Base-by-base conservation (phyloP, 352 stramenopile species). In the Globisporangium solare region DNA sequence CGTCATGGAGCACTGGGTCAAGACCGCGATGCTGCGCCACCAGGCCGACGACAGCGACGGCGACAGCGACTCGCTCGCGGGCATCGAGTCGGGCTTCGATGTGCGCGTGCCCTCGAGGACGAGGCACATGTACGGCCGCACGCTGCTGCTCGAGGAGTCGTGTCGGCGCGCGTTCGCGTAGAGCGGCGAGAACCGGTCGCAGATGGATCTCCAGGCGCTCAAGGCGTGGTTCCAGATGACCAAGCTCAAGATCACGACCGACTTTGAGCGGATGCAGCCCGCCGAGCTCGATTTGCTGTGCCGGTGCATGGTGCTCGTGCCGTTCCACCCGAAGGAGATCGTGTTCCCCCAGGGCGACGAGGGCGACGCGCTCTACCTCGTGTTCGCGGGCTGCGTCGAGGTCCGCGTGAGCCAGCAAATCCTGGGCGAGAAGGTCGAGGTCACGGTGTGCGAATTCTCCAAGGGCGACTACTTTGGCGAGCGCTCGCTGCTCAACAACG, bases 401-500 rank as follows among this genome's bases (percentile, higher is more conserved):
- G 76, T 87, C 22, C 70, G 73, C 24, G 78, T 89, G 17, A 79
- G 64, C 35, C 81, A 89, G 51, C 72, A 71, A 1, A 67, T 89
- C 3, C 62, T 83, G 7, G 76, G 76, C 27, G 81, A 88, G 57
- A 70, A 76, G 2, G 68, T 91, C 12, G 78, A 88, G 48, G 78
- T 89, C 11, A 88, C 76, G 0, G 78, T 89, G 1, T 86, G 78
- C 47, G 78, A 88, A 27, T 61, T 89, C 10, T 60, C 56, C 12
- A 84, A 87, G 45, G 78, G 79, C 12, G 81, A 91, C 51, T 88
- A 86, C 66, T 88, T 88, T 47, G 81, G 81, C 11, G 81, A 91
- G 61, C 74, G 81, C n/a, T 70, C 76, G 2, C 60, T 91, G 14
- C 54, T 88, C 1, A 78, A 65, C 45, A 82, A 88, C 50, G 78